Evolutionary conservation across 1,284 basidiomycete species (phyloP).

Genomic region (Leccinum fuscescens): DNA sequence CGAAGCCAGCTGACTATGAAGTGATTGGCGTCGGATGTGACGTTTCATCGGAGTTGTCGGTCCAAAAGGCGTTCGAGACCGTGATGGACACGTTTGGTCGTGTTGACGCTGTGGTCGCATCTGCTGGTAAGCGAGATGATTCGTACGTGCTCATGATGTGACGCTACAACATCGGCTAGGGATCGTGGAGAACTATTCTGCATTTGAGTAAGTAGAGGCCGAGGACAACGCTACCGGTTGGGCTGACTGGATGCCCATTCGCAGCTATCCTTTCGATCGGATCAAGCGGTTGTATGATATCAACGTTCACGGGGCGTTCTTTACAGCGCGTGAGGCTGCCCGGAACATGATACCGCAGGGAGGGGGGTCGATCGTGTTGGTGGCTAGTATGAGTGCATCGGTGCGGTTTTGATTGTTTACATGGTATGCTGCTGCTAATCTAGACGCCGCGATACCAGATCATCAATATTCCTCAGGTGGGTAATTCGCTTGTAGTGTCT

Average conservation of each 20-base stretch:
- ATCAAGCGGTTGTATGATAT: slow-evolving; percentile 85
- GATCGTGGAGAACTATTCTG: slow-evolving; percentile 90
- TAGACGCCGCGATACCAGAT: slow-evolving; percentile 50
- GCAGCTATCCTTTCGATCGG: slow-evolving; percentile 79
- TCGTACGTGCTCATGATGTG: background rate
- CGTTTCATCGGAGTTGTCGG: slow-evolving; percentile 80
- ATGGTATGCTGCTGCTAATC: slow-evolving; percentile 11
- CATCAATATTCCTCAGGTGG: slow-evolving; percentile 80
- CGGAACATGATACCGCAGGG: slow-evolving; percentile 74
- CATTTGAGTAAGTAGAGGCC: slow-evolving; percentile 63
- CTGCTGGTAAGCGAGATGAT: slow-evolving; percentile 62
- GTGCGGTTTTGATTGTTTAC: slow-evolving; percentile 13
- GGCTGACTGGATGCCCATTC: slow-evolving; percentile 5
- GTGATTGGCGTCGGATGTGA: slow-evolving; percentile 85
- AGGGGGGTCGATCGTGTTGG: slow-evolving; percentile 81
- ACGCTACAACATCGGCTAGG: slow-evolving; percentile 42
- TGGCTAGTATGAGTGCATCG: slow-evolving; percentile 85
- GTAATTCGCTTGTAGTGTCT: background rate
- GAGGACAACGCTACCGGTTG: background rate
- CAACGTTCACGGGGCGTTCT: slow-evolving; percentile 92
- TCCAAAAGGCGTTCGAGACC: slow-evolving; percentile 68
- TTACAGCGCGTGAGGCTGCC: slow-evolving; percentile 91
- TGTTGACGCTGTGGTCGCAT: slow-evolving; percentile 84
- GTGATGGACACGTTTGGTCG: slow-evolving; percentile 78
- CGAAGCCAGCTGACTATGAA: slow-evolving; percentile 60